Base-by-base conservation (phyloP, 805 yeast species). In the Starmerella floricola region DNA sequence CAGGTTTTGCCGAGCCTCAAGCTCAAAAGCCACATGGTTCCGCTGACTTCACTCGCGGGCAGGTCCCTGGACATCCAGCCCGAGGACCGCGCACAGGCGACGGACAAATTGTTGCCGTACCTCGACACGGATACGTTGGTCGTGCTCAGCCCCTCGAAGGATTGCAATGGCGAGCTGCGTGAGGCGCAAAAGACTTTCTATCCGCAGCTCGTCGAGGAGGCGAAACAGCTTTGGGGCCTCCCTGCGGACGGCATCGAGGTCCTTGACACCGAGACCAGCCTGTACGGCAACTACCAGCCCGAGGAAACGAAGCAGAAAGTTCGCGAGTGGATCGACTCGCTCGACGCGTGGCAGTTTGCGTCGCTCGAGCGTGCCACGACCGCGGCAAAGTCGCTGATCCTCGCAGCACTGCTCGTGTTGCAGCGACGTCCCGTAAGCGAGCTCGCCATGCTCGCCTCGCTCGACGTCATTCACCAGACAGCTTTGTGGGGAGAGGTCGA, bases 401-500 rank as follows among this genome's bases (percentile, higher is more conserved):
- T 85, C 53, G 98, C 94, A 21, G 73, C 78, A 36, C 61, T 81
- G 16, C 61, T 84, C 29, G 63, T 86, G 39, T 68, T 57, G 8
- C 51, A 55, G 34, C 52, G 58, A 8, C 49, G 64, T 23, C 60
- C 71, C 40, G 62, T 82, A 15, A 86, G 79, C 41, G 82, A 84
- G 47, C 69, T 88, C 31, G 79, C 87, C 1, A 74, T 74, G 54
- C 72, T 80, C 44, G 86, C 86, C 8, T 78, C 80, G 43, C 66
- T 91, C 54, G 99, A 91, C 57, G 78, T 78, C 12, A 76, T 79
- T 27, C 74, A 73, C 62, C 99, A 91, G 63, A 82, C 94, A 28
- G 76, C 75, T 18, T 72, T 78, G 56, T 91, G 98, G 98, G 98
- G 98, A 26, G 96, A 88, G 62, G 97, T 88, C 19, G 97, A 91